phyloP scores from a whole-genome alignment of 805 yeast genomes.

The Pichia nanzhaoensis region DNA sequence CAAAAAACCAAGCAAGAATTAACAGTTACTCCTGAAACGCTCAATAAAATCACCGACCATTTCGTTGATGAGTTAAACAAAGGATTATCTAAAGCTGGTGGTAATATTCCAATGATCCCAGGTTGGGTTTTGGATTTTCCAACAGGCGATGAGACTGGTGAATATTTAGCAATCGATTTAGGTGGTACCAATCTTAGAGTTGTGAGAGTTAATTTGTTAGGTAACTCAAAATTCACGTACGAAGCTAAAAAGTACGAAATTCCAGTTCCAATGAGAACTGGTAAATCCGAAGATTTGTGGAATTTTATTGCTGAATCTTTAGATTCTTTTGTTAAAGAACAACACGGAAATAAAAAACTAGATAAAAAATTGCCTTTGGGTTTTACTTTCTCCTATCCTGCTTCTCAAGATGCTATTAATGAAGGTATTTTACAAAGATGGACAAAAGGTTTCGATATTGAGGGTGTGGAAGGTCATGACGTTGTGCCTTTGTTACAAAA shows the following conservation, averaged over 20 bases:
- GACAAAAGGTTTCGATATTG: constrained; percentile 97
- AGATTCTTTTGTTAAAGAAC: constrained; percentile 52
- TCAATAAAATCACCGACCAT: constrained; percentile 63
- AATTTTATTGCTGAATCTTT: constrained; percentile 80
- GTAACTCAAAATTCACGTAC: constrained; percentile 78
- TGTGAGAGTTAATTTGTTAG: constrained; percentile 77
- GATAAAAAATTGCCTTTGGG: constrained; percentile 69
- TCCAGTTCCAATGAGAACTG: constrained; percentile 74
- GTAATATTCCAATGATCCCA: constrained; percentile 94
- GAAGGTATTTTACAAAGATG: constrained; percentile 86
- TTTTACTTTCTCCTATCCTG: constrained; percentile 92
- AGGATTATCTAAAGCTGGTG: constrained; percentile 71
- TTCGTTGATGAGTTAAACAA: constrained; percentile 74
- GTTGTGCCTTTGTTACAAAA: constrained; percentile 87
- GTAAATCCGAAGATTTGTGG: constrained; percentile 71
- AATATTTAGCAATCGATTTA: constrained; percentile 86
- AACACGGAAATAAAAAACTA: constrained; percentile 56
- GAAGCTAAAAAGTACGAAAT: constrained; percentile 80
- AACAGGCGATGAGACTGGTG: constrained; percentile 85
- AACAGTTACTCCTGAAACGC: constrained; percentile 52
- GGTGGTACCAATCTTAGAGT: constrained; percentile 98
- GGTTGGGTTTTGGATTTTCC: constrained; percentile 96
- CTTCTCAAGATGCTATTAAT: constrained; percentile 75
- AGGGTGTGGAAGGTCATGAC: constrained; percentile 87
- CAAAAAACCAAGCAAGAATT: constrained; percentile 53